Evolutionary conservation across 179 eudicot species (phyloP).

Genomic region (Heliamphora pulchella): DNA sequence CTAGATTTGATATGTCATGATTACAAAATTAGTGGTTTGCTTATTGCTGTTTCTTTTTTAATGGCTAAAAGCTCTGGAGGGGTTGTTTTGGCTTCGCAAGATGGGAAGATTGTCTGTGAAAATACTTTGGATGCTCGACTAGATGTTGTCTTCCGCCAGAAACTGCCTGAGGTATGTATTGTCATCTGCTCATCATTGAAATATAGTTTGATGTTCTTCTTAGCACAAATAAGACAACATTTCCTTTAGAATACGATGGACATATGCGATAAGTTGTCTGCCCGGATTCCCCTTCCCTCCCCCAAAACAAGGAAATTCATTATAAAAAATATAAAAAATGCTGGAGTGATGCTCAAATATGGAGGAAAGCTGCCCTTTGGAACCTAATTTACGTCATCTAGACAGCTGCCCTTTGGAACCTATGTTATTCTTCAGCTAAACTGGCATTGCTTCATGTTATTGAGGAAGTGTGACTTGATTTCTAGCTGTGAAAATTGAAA

Average conservation of each 20-base stretch:
- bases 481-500: too few relatives aligned
- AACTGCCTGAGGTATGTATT: constrained; percentile 56
- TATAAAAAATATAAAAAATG: neutral
- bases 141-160: constrained; percentile 51
- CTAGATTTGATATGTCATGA: neutral
- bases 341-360: neutral
- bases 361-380: too few relatives aligned
- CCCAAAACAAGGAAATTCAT: too few relatives aligned
- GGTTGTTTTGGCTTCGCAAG: constrained; percentile 59
- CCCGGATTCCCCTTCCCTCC: too few relatives aligned
- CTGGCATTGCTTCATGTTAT: neutral
- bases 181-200: neutral
- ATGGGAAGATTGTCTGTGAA: constrained; percentile 65
- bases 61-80: constrained; percentile 47
- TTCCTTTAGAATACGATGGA: neutral
- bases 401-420: neutral
- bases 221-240: neutral
- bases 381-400: too few relatives aligned
- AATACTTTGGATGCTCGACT: constrained; percentile 63
- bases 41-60: neutral
- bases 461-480: neutral
- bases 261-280: neutral
- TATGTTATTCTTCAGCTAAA: neutral
- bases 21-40: neutral
- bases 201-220: neutral